phyloP scores from a whole-genome alignment of 2,329 filamentous ascomycete genomes.

The Trichoderma atroviride region DNA sequence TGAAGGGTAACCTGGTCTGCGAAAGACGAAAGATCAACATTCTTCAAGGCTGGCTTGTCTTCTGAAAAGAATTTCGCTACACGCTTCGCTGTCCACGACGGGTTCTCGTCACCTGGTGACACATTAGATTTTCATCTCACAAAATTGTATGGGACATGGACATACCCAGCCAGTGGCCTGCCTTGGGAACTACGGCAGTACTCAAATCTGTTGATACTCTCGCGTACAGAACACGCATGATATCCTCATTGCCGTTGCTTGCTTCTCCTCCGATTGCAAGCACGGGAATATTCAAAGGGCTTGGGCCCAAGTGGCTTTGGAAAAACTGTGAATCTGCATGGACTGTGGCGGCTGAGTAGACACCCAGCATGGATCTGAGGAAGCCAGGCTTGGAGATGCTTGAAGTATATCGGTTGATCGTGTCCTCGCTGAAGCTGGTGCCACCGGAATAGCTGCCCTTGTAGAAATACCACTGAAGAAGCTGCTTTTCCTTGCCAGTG shows the following conservation, averaged over 20 bases:
- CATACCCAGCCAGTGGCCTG: slow-evolving; percentile 12
- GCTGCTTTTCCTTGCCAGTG: slow-evolving; percentile 44
- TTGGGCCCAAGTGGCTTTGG: slow-evolving; percentile 32
- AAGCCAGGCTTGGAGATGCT: slow-evolving; percentile 50
- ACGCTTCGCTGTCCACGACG: background rate
- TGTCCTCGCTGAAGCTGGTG: slow-evolving; percentile 43
- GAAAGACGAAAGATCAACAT: background rate
- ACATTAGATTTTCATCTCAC: background rate
- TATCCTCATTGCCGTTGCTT: background rate
- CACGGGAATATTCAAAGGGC: slow-evolving; percentile 28
- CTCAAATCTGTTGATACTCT: background rate
- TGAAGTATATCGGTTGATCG: slow-evolving; percentile 43
- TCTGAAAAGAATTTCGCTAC: background rate
- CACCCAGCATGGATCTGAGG: slow-evolving; percentile 43
- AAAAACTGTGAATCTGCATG: slow-evolving; percentile 39
- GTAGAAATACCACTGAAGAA: slow-evolving; percentile 51
- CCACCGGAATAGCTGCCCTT: slow-evolving; percentile 47
- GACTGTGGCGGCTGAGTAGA: slow-evolving; percentile 40
- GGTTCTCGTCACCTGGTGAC: slow-evolving; percentile 4
- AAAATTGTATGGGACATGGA: background rate
- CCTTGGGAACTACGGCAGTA: background rate
- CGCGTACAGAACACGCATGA: background rate
- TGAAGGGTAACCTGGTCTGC: background rate
- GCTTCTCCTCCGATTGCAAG: slow-evolving; percentile 36
- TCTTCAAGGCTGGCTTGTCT: background rate